A percentile compares a stretch with the other conserved stretches of the same genome.
phyloP scores from a whole-genome alignment of 2,329 filamentous ascomycete species.

The Fragosphaeria purpurea region DNA sequence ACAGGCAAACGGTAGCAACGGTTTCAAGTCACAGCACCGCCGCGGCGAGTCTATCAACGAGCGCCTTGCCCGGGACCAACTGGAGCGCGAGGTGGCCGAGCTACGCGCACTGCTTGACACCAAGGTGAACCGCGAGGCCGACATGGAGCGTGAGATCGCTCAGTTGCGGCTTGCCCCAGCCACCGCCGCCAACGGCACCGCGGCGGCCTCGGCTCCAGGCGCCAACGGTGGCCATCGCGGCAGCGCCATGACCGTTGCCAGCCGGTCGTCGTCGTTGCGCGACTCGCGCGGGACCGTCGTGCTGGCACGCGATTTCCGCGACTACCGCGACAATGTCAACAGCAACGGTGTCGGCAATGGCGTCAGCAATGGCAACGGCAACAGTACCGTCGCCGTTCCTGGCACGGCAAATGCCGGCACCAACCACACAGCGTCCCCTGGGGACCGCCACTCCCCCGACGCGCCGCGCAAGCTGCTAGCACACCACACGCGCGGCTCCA shows the following conservation, averaged over 20 bases:
- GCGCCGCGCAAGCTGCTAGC: constrained; percentile 27
- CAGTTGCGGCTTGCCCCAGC: constrained; percentile 41
- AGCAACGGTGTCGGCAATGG: not conserved
- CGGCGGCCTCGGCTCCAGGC: constrained; percentile 13
- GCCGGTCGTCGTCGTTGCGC: constrained; percentile 48
- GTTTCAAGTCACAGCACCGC: constrained; percentile 23
- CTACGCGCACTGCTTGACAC: constrained; percentile 62
- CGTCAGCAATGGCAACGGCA: not conserved
- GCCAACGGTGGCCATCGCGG: constrained; percentile 32
- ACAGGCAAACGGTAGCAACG: constrained; percentile 13
- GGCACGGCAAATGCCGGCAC: not conserved
- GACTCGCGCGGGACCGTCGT: constrained; percentile 59
- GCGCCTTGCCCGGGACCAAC: constrained; percentile 51
- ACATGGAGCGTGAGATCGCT: constrained; percentile 75
- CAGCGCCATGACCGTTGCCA: constrained; percentile 40
- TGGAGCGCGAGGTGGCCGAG: constrained; percentile 73
- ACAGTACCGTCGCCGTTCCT: no score
- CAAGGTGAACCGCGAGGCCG: constrained; percentile 67
- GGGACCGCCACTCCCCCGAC: constrained; percentile 30
- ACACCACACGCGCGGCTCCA: constrained; percentile 36
- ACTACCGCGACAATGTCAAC: not conserved
- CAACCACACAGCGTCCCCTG: not conserved
- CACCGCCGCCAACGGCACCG: not conserved
- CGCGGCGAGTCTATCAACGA: constrained; percentile 44
- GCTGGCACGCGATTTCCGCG: constrained; percentile 36